A percentile compares a stretch with the other conserved stretches of the same genome.
Conservation (phyloP, 2,329 filamentous ascomycete genomes). For the Cercospora zeae-maydis region DNA sequence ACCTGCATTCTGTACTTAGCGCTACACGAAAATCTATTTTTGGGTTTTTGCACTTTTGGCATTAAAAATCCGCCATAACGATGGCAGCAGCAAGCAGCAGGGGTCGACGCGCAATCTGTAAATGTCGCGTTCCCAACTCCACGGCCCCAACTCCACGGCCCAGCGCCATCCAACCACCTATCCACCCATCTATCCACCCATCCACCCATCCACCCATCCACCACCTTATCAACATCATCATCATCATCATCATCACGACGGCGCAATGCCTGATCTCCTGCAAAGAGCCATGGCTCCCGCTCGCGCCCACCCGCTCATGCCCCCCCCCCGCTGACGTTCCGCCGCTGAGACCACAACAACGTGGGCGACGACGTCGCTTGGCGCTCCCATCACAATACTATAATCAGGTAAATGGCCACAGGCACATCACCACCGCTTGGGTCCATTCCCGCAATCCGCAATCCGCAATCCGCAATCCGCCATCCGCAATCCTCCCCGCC, state of each 20-base stretch:
- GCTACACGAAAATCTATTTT: too few relatives aligned
- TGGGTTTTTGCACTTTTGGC: too few relatives aligned
- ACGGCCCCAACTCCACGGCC: background rate
- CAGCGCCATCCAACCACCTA: background rate
- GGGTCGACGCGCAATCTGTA: conserved; percentile 16
- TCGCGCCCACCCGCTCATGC: conserved; percentile 2
- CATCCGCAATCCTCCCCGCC: background rate
- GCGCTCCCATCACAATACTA: too few relatives aligned
- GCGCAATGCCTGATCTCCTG: conserved; percentile 17
- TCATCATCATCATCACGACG: background rate
- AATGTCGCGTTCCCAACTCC: conserved; percentile 15
- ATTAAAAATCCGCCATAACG: too few relatives aligned
- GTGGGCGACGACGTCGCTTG: conserved; percentile 19
- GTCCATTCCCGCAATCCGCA: conserved; percentile 14
- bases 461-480: too few relatives aligned
- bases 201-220: too few relatives aligned
- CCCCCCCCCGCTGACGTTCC: background rate
- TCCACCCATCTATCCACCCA: too few relatives aligned
- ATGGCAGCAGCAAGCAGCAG: conserved; percentile 17
- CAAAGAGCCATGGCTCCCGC: conserved; percentile 17
- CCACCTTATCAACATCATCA: too few relatives aligned
- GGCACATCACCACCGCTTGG: conserved; percentile 11
- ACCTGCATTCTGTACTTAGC: too few relatives aligned
- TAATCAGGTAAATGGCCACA: conserved; percentile 2
- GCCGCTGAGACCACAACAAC: conserved; percentile 11